Percentiles rank a stretch among this genome's conserved stretches.
phyloP scores from a whole-genome alignment of 2,329 filamentous ascomycete genomes.

The Thyridium curvatum region DNA sequence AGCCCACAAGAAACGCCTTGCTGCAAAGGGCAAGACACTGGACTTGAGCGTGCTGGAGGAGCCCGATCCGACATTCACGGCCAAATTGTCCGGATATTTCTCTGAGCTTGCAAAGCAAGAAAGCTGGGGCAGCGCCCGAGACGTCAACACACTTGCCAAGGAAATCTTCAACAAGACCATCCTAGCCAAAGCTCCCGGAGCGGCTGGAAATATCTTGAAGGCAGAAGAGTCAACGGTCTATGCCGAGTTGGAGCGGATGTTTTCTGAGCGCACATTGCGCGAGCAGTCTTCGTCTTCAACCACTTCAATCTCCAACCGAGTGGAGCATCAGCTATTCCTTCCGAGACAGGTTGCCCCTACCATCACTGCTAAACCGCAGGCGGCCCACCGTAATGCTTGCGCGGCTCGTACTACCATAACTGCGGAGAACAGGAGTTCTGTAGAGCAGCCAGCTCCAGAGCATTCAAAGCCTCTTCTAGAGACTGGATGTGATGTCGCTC shows the following conservation, averaged over 20 bases:
- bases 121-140: slow-evolving; percentile 58
- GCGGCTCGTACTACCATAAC: no score
- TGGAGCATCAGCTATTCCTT: no score
- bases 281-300: slow-evolving; percentile 1
- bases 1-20: slow-evolving; percentile 14
- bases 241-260: slow-evolving; percentile 9
- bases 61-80: slow-evolving; percentile 7
- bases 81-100: slow-evolving; percentile 26
- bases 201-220: no score
- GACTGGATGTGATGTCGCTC: no score
- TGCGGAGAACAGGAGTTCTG: no score
- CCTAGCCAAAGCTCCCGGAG: slow-evolving; percentile 8
- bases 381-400: no score
- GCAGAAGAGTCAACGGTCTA: slow-evolving; percentile 7
- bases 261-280: slow-evolving; percentile 9
- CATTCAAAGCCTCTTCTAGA: no score
- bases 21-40: slow-evolving; percentile 10
- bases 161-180: slow-evolving; percentile 37
- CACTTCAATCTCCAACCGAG: no score
- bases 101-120: slow-evolving; percentile 29
- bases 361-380: no score
- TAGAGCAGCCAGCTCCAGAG: no score
- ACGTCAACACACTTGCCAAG: slow-evolving; percentile 49
- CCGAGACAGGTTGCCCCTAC: no score
- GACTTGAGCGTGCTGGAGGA: slow-evolving; percentile 17